A percentile compares a stretch with the other conserved stretches of the same genome.
Conservation (phyloP, 768 basidiomycete genomes). For the Xerocomellus chrysenteron region DNA sequence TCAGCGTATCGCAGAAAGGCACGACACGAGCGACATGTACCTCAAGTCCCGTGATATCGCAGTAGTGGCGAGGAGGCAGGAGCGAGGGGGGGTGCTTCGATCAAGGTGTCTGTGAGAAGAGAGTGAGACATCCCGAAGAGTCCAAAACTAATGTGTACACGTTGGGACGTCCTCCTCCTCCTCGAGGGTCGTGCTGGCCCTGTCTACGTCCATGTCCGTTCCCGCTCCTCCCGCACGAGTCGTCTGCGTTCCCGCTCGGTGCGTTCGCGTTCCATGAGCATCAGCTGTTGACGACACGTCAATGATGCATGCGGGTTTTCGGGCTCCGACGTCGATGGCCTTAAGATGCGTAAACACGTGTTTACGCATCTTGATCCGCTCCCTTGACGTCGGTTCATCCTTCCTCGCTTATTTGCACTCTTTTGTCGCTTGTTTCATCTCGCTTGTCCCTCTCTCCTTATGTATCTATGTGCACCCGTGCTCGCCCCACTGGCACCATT, state of each 20-base stretch:
- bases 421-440: too few relatives aligned
- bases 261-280: slow-evolving; percentile 56
- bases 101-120: slow-evolving; percentile 59
- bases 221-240: slow-evolving; percentile 43
- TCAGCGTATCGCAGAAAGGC: neutral
- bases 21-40: slow-evolving; percentile 32
- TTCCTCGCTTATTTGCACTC: too few relatives aligned
- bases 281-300: too few relatives aligned
- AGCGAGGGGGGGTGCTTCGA: slow-evolving; percentile 86
- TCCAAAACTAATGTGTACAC: slow-evolving; percentile 43
- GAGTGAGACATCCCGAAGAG: neutral
- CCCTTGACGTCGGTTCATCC: too few relatives aligned
- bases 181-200: slow-evolving; percentile 36
- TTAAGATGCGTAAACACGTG: too few relatives aligned
- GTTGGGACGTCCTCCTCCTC: slow-evolving; percentile 73
- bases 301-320: too few relatives aligned
- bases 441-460: too few relatives aligned
- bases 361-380: too few relatives aligned
- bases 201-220: slow-evolving; percentile 52
- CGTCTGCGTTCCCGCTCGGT: slow-evolving; percentile 57
- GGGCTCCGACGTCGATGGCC: too few relatives aligned
- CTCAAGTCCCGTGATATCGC: slow-evolving; percentile 85
- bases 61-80: slow-evolving; percentile 72
- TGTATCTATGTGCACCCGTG: too few relatives aligned
- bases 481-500: too few relatives aligned